These are phyloP conservation scores for Uromyces viciae-fabae DNA, from an alignment of 1,284 basidiomycete species.

Conservation along the genomic window DNA sequence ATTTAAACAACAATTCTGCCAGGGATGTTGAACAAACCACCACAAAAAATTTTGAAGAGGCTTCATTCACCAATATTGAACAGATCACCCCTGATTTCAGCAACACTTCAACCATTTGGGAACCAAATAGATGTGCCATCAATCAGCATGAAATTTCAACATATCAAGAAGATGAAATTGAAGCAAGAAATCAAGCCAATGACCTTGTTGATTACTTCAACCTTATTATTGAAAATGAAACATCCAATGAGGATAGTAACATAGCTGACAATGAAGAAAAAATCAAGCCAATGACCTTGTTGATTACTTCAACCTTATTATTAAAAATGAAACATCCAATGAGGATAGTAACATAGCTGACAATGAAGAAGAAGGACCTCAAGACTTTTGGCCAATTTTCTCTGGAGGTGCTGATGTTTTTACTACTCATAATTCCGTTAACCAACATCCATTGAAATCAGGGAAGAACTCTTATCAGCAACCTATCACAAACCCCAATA, in stretches of 20 bases:
- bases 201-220: neutral
- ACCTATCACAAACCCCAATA: neutral
- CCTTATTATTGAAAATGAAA: neutral
- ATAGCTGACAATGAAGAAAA: neutral
- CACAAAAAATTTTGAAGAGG: no score
- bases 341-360: neutral
- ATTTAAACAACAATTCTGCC: no score
- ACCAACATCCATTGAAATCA: neutral
- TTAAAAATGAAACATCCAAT: neutral
- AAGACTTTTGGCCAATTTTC: neutral
- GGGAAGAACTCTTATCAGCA: neutral
- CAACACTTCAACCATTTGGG: neutral
- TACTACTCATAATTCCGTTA: neutral
- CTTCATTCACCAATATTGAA: neutral
- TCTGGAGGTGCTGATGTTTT: neutral
- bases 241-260: neutral
- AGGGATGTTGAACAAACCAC: no score
- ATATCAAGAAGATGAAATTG: neutral
- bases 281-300: neutral
- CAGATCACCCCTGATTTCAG: neutral
- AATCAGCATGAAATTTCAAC: neutral
- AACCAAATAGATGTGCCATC: neutral
- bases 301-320: neutral
- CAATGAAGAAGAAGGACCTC: neutral
- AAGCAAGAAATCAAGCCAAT: conserved; percentile 1